A percentile compares a stretch with the other conserved stretches of the same genome.
These are phyloP conservation scores for Epichloe typhina DNA, from an alignment of 2,329 filamentous ascomycete genomes.

Conservation along the genomic window DNA sequence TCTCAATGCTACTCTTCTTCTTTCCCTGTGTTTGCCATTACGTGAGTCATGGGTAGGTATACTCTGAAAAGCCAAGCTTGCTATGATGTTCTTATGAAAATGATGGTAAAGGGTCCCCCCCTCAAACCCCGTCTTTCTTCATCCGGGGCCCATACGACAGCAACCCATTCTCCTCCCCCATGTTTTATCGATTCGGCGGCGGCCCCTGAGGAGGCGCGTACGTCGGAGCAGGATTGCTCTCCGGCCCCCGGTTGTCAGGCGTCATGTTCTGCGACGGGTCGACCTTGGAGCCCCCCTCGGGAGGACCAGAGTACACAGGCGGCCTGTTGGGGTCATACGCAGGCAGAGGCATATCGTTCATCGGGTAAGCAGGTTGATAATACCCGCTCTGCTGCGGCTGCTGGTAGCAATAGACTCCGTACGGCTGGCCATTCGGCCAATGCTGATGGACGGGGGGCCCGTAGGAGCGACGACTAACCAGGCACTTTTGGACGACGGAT, in stretches of 20 bases:
- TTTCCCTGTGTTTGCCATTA: neutral
- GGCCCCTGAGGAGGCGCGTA: slow-evolving; percentile 35
- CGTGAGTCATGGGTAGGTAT: neutral
- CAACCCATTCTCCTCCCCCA: neutral
- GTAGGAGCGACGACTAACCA: slow-evolving; percentile 26
- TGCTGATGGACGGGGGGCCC: slow-evolving; percentile 13
- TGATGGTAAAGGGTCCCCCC: neutral
- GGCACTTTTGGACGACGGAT: slow-evolving; percentile 26
- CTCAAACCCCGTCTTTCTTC: neutral
- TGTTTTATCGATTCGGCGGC: slow-evolving; percentile 21
- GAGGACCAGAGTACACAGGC: slow-evolving; percentile 38
- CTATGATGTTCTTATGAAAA: neutral
- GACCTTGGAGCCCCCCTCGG: slow-evolving; percentile 35
- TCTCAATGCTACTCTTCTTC: neutral
- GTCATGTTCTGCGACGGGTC: slow-evolving; percentile 34
- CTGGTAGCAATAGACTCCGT: slow-evolving; percentile 12
- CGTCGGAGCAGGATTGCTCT: slow-evolving; percentile 11
- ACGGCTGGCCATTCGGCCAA: slow-evolving; percentile 13
- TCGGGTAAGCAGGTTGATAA: slow-evolving; percentile 24
- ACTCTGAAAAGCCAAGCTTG: neutral
- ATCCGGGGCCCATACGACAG: too few species aligned
- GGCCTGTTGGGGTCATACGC: slow-evolving; percentile 46
- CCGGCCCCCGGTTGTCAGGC: slow-evolving; percentile 12
- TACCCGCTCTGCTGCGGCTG: slow-evolving; percentile 7
- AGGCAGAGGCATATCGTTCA: slow-evolving; percentile 41